Percentiles rank a stretch among this genome's conserved stretches.
Evolutionary conservation across 768 basidiomycete genomes (phyloP).

Genomic region (Wakefieldia striispora): DNA sequence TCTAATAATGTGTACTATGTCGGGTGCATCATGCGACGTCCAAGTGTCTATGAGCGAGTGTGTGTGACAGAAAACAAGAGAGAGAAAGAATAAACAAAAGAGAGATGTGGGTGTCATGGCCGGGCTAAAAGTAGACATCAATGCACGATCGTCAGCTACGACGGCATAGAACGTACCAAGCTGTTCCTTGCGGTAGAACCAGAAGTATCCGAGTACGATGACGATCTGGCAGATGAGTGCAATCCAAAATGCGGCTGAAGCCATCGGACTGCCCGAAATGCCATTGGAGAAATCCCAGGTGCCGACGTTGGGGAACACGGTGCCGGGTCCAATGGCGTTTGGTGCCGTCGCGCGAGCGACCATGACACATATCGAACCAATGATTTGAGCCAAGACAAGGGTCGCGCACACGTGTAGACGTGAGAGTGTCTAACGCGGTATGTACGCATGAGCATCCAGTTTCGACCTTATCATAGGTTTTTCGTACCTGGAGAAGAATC

Average conservation of each 20-base stretch:
- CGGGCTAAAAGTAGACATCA: slow-evolving; percentile 16
- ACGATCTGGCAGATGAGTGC: slow-evolving; percentile 76
- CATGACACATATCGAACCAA: slow-evolving; percentile 91
- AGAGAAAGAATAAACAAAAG: not conserved
- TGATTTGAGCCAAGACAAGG: slow-evolving; percentile 84
- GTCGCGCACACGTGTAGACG: slow-evolving; percentile 94
- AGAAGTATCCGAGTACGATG: slow-evolving; percentile 90
- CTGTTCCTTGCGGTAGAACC: slow-evolving; percentile 97
- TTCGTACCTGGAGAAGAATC: slow-evolving; percentile 69
- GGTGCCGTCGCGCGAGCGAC: slow-evolving; percentile 89
- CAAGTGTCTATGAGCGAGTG: not conserved
- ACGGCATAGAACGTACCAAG: slow-evolving; percentile 50
- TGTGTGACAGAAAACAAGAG: not conserved
- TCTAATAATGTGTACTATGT: slow-evolving; percentile 2
- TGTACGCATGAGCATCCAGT: not conserved
- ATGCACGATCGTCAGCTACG: not conserved
- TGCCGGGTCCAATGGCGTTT: slow-evolving; percentile 82
- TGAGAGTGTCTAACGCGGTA: slow-evolving; percentile 62
- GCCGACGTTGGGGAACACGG: slow-evolving; percentile 89
- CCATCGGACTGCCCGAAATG: slow-evolving; percentile 75
- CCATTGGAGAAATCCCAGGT: slow-evolving; percentile 86
- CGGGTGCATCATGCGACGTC: too few relatives aligned
- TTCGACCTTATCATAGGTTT: not conserved
- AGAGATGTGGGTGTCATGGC: slow-evolving; percentile 14
- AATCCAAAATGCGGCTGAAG: slow-evolving; percentile 84